Percentiles rank a stretch among this genome's conserved stretches.
Conservation (phyloP, 345 rosid species). For the Cardamine chenopodiifolia region DNA sequence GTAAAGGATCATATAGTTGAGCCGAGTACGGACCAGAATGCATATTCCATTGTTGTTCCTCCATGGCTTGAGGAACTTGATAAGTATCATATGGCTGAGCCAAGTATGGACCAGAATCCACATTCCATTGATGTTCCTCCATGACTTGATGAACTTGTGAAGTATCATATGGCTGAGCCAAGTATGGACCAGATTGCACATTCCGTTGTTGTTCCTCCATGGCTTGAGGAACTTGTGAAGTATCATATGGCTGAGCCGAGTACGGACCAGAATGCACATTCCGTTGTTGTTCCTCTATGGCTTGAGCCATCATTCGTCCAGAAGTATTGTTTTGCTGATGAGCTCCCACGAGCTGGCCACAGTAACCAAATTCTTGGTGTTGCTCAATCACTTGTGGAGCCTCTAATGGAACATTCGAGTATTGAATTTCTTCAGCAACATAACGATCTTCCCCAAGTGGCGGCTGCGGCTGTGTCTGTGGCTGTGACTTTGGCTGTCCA, state of each 20-base stretch:
- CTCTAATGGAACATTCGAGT: not conserved
- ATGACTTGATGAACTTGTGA: not conserved
- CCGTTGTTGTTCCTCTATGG: not conserved
- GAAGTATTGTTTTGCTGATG: not conserved
- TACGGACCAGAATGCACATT: not conserved
- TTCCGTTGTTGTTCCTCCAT: not conserved
- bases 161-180: not conserved
- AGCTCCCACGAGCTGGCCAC: not conserved
- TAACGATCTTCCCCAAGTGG: not conserved
- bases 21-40: not conserved
- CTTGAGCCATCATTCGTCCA: not conserved
- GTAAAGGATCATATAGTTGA: not conserved
- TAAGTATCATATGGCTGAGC: not conserved
- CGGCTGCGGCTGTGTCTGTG: not conserved
- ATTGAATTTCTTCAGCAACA: not conserved
- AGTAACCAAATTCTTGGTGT: constrained; percentile 3
- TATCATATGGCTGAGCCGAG: not conserved
- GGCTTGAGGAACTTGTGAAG: not conserved
- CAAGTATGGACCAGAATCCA: not conserved
- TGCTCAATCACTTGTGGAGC: not conserved
- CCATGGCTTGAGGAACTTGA: not conserved
- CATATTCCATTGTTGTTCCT: not conserved
- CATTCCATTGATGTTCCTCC: not conserved
- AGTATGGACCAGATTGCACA: not conserved
- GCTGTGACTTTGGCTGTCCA: not conserved